Percentiles rank a stretch among this genome's conserved stretches.
Conservation (phyloP, 179 eudicot species). For the Silene noctiflora region DNA sequence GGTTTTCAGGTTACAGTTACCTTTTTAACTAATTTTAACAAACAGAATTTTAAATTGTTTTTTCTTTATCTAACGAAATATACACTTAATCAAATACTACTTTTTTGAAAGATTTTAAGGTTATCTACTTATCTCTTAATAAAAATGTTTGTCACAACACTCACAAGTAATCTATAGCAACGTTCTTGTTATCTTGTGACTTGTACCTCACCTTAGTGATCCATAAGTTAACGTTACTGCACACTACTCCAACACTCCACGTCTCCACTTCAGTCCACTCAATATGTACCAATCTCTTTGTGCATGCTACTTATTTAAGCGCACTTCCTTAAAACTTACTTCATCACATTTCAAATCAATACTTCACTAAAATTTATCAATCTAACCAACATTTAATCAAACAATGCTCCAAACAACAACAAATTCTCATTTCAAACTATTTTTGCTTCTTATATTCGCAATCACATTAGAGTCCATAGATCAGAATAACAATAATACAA, state of each 20-base stretch:
- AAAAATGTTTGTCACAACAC: no score
- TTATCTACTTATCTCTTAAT: no score
- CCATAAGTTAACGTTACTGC: conserved; percentile 14
- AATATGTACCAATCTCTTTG: no score
- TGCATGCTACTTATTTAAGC: neutral
- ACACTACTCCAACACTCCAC: neutral
- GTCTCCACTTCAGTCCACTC: neutral
- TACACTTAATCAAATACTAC: no score
- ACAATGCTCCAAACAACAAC: neutral
- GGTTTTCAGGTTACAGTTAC: no score
- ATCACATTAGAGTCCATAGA: neutral
- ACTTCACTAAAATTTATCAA: neutral
- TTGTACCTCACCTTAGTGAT: no score
- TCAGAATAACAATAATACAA: neutral
- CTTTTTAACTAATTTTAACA: no score
- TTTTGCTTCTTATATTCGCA: neutral
- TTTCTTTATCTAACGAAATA: no score
- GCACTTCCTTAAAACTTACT: neutral
- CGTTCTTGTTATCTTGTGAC: no score
- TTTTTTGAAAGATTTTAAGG: no score
- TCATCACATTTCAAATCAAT: neutral
- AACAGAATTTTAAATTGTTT: no score
- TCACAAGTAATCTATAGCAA: no score
- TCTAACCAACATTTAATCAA: neutral
- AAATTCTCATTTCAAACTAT: neutral